Evolutionary conservation across 768 basidiomycete species (phyloP).

Genomic region (Wakefieldia striispora): DNA sequence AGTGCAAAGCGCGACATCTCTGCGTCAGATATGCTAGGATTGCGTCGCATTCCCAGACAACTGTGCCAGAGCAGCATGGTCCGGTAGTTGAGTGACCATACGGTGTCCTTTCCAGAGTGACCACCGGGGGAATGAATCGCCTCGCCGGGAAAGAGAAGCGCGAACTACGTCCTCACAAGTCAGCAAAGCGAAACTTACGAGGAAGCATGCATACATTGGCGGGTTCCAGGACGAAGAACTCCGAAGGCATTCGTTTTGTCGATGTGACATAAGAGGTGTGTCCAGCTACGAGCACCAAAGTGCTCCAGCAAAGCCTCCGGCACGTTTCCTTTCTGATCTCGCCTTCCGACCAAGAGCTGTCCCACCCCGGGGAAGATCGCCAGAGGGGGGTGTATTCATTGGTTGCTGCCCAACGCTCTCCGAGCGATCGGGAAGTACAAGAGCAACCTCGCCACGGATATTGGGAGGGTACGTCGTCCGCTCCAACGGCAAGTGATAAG

Average conservation of each 20-base stretch:
- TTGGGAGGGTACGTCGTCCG: background rate
- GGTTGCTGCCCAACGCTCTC: constrained; percentile 47
- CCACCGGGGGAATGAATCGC: constrained; percentile 35
- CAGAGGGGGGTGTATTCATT: constrained; percentile 59
- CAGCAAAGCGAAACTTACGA: constrained; percentile 1
- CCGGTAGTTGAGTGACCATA: constrained; percentile 75
- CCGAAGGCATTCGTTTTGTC: constrained; percentile 35
- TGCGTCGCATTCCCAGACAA: constrained; percentile 58
- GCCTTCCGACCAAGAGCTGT: constrained; percentile 50
- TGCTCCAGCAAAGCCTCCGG: constrained; percentile 72
- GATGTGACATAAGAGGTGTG: constrained; percentile 61
- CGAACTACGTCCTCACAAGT: constrained; percentile 44
- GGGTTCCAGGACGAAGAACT: constrained; percentile 60
- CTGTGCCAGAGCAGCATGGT: constrained; percentile 71
- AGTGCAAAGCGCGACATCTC: constrained; percentile 63
- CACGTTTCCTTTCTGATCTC: constrained; percentile 72
- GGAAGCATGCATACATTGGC: constrained; percentile 50
- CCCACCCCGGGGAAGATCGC: constrained; percentile 66
- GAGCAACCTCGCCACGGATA: constrained; percentile 37
- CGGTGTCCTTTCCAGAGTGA: constrained; percentile 55
- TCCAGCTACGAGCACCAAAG: constrained; percentile 60
- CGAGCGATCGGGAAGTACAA: constrained; percentile 51
- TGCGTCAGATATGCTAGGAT: constrained; percentile 39
- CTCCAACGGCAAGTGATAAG: background rate
- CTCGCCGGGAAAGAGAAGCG: constrained; percentile 77